Evolutionary conservation across 768 basidiomycete species (phyloP).

Genomic region (Zangia roseola): DNA sequence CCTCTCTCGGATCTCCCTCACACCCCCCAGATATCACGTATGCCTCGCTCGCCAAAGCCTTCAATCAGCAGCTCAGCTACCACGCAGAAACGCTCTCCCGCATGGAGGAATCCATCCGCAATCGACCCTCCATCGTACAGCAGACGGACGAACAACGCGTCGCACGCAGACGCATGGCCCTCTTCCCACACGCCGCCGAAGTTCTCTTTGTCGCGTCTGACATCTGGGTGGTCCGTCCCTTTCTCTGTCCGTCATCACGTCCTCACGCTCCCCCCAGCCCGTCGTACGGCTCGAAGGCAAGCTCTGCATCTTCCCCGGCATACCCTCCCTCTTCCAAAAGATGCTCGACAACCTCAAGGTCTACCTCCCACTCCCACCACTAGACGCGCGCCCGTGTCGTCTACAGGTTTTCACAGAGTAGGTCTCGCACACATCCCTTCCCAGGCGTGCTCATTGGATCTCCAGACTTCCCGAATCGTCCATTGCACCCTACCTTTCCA

Average conservation of each 20-base stretch:
- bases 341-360: constrained; percentile 73
- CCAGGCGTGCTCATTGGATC: neutral
- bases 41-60: constrained; percentile 81
- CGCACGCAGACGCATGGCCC: constrained; percentile 85
- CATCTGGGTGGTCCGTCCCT: constrained; percentile 75
- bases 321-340: constrained; percentile 79
- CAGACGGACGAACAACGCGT: constrained; percentile 74
- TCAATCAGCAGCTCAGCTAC: constrained; percentile 65
- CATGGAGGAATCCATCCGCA: constrained; percentile 61
- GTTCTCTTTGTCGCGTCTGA: constrained; percentile 76
- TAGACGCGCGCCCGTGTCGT: constrained; percentile 67
- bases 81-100: constrained; percentile 76
- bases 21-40: constrained; percentile 80
- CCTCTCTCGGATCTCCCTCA: neutral
- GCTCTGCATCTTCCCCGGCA: constrained; percentile 90
- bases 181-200: constrained; percentile 80
- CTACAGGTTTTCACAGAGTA: constrained; percentile 85
- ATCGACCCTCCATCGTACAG: constrained; percentile 52
- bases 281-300: constrained; percentile 84
- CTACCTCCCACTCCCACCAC: constrained; percentile 78
- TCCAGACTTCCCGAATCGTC: constrained; percentile 71
- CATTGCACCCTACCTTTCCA: constrained; percentile 84
- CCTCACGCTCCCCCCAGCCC: constrained; percentile 48
- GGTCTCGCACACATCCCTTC: constrained; percentile 12
- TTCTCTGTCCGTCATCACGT: neutral